Base-by-base conservation (phyloP, 441 rosid species). In the Raphanus hybrid region DNA sequence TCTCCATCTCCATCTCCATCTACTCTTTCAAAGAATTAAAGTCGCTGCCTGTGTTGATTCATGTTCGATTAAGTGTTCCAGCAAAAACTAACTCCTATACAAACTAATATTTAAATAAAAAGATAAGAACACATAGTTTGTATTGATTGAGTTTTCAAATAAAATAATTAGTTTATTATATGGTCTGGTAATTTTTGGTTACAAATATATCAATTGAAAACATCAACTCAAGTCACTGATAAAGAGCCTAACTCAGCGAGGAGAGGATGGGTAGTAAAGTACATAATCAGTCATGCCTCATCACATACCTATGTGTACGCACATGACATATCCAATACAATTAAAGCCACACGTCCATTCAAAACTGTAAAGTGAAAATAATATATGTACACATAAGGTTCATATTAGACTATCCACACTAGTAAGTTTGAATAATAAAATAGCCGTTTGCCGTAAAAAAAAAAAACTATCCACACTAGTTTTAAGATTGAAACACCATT, bases 11-110 rank as follows among this genome's bases (percentile, higher is more conserved):
- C 26, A 23, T 23, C 26, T 23, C 26, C 26, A 23, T 23, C 26
- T 23, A 23, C 26, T 23, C 26, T 23, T 23, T 23, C 26, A 23
- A 23, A 23, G 26, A 2, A 52, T 3, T 29, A 41, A 41, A 58
- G 62, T 58, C 32, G 14, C 62, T 20, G 62, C 14, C 32, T 58
- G 62, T 58, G 62, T 58, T 23, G 62, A 58, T 20, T 58, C 62
- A 58, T 23, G 32, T 58, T 58, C 14, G 7, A 58, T 20, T 20
- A 23, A 20, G 23, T 58, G 62, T 50, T 50, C 57, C 57, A 50
- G 57, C 20, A 14, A 14, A 50, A 14, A 50, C 57, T 6, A 5
- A 15, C 57, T 50, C 16, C 18, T 10, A 43, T 48, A 4, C 57
- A 50, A 14, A 50, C 1, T 50, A 50, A 50, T 14, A 15, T 50